Evolutionary conservation across 2,329 filamentous ascomycete species (phyloP).

Genomic region (Dothideomycetes sp.): DNA sequence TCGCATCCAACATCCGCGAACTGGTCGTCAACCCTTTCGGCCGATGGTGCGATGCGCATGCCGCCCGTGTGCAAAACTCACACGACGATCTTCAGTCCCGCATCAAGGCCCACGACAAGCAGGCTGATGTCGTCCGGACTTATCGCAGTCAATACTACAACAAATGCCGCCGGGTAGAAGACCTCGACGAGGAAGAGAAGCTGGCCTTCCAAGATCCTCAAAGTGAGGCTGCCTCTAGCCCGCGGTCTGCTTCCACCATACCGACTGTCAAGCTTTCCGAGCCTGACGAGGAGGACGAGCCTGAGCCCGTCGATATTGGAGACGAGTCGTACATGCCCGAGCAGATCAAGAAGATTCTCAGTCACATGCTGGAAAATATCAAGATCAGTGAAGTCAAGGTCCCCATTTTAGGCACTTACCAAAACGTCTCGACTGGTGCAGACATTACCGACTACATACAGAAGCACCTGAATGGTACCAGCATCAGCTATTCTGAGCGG

Average conservation of each 20-base stretch:
- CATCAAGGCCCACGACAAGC: slow-evolving; percentile 87
- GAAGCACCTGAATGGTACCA: slow-evolving; percentile 72
- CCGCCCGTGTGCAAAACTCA: slow-evolving; percentile 78
- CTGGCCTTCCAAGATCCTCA: slow-evolving; percentile 85
- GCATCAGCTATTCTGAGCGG: slow-evolving; percentile 80
- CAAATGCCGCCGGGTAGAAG: slow-evolving; percentile 92
- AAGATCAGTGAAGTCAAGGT: slow-evolving; percentile 88
- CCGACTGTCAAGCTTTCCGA: slow-evolving; percentile 83
- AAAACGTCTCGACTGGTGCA: slow-evolving; percentile 80
- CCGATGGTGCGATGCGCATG: slow-evolving; percentile 93
- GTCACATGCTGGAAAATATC: slow-evolving; percentile 77
- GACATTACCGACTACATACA: slow-evolving; percentile 96
- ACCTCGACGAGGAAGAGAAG: slow-evolving; percentile 97
- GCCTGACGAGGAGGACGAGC: slow-evolving; percentile 50
- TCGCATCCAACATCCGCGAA: slow-evolving; percentile 91
- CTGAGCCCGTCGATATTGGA: slow-evolving; percentile 78
- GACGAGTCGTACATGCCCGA: slow-evolving; percentile 78
- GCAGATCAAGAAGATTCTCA: slow-evolving; percentile 80
- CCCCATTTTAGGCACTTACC: slow-evolving; percentile 86
- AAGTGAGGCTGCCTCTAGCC: slow-evolving; percentile 36
- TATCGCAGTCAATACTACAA: slow-evolving; percentile 96
- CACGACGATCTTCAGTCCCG: slow-evolving; percentile 86
- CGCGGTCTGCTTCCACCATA: slow-evolving; percentile 28
- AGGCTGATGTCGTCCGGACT: slow-evolving; percentile 84
- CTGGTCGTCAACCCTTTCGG: slow-evolving; percentile 90